A percentile compares a stretch with the other conserved stretches of the same genome.
Evolutionary conservation across 225 moss, liverwort and hornwort genomes (phyloP).

Genomic region (Physcomitrium patens): DNA sequence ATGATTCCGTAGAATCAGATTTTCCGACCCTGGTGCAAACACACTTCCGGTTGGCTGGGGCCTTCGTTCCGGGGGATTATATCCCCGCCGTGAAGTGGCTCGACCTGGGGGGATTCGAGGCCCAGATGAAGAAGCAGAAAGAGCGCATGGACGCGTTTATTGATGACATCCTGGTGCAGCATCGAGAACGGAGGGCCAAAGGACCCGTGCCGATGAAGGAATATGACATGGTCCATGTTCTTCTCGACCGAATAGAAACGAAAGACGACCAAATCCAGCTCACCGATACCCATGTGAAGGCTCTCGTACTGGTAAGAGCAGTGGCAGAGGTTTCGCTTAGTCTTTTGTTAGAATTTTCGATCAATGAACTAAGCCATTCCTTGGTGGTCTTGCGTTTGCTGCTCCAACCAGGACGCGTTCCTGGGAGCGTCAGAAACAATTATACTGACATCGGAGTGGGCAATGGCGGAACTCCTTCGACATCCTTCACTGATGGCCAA

Average conservation of each 20-base stretch:
- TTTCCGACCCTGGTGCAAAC: constrained; percentile 38
- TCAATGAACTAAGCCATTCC: neutral
- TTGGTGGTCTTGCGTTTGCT: neutral
- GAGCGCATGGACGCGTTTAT: constrained; percentile 42
- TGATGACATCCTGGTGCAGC: constrained; percentile 34
- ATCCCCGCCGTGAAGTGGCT: constrained; percentile 36
- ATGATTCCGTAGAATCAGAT: constrained; percentile 18
- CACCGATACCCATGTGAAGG: constrained; percentile 36
- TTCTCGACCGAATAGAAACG: constrained; percentile 39
- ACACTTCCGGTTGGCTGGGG: constrained; percentile 32
- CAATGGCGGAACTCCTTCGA: constrained; percentile 41
- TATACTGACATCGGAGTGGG: constrained; percentile 38
- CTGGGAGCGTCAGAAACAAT: constrained; percentile 32
- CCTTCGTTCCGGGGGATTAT: constrained; percentile 42
- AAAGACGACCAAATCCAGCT: constrained; percentile 15
- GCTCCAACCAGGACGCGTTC: constrained; percentile 35
- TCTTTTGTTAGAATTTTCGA: neutral
- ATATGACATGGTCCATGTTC: constrained; percentile 32
- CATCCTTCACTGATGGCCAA: constrained; percentile 4
- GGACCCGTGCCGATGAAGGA: constrained; percentile 6
- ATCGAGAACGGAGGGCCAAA: constrained; percentile 11
- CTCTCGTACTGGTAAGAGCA: constrained; percentile 32
- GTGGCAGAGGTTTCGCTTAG: neutral
- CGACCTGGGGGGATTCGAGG: constrained; percentile 35
- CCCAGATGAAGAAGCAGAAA: constrained; percentile 33